These are phyloP conservation scores for Phaseolus lunatus DNA, from an alignment of 306 rosid species.

Conservation along the genomic window DNA sequence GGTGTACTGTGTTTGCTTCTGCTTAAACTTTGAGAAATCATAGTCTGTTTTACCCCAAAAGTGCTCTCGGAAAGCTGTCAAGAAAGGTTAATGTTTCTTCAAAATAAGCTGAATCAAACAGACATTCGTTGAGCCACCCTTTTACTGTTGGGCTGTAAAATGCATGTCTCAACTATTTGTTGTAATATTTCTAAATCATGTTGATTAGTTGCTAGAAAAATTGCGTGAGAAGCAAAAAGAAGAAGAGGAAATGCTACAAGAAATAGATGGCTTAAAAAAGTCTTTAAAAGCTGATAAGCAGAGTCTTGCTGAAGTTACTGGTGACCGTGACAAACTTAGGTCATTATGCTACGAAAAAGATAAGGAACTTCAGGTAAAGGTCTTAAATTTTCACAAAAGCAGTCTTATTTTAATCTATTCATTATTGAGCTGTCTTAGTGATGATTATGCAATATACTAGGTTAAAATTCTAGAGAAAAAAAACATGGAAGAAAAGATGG, in stretches of 20 bases:
- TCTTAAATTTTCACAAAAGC: conserved; percentile 34
- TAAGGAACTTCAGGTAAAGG: conserved; percentile 74
- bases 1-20: not conserved
- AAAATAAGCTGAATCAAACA: not conserved
- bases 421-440: conserved; percentile 14
- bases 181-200: conserved; percentile 39
- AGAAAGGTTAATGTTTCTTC: conserved; percentile 2
- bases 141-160: conserved; percentile 13
- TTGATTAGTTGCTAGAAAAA: conserved; percentile 71
- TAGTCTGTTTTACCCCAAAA: not conserved
- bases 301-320: conserved; percentile 59
- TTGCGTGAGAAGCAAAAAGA: conserved; percentile 67
- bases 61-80: not conserved
- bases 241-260: conserved; percentile 68
- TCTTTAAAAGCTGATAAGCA: conserved; percentile 67
- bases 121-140: not conserved
- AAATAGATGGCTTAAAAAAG: conserved; percentile 70
- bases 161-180: conserved; percentile 9
- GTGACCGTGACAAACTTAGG: conserved; percentile 63
- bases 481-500: conserved; percentile 71
- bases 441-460: conserved; percentile 55
- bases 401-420: conserved; percentile 11
- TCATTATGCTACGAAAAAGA: conserved; percentile 73
- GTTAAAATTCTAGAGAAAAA: conserved; percentile 68
- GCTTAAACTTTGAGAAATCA: not conserved